A percentile compares a stretch with the other conserved stretches of the same genome.
Evolutionary conservation across 805 yeast genomes (phyloP).

Genomic region (Kuraishia capsulata): DNA sequence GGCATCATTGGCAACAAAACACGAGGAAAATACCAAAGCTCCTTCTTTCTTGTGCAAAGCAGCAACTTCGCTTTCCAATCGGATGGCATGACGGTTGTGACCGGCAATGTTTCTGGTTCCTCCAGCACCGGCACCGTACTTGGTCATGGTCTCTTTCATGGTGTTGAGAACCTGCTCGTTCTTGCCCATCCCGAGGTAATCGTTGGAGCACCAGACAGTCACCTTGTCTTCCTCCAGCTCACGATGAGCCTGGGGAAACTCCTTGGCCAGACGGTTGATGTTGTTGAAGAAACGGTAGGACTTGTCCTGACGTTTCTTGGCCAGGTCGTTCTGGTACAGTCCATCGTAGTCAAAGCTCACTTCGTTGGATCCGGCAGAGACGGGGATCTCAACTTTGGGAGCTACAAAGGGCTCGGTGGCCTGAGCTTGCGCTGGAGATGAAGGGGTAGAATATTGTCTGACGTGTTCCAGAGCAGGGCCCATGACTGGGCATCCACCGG

Average conservation of each 20-base stretch:
- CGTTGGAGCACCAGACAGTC: constrained; percentile 99
- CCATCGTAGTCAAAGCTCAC: constrained; percentile 62
- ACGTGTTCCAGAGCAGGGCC: constrained; percentile 55
- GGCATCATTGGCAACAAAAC: constrained; percentile 96
- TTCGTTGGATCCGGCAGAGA: constrained; percentile 36
- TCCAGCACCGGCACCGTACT: constrained; percentile 98
- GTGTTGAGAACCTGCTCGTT: constrained; percentile 62
- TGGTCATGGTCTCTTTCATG: constrained; percentile 73
- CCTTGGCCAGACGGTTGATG: constrained; percentile 89
- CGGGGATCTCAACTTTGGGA: constrained; percentile 5
- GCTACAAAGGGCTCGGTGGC: constrained; percentile 30
- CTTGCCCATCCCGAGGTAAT: constrained; percentile 91
- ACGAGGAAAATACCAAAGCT: constrained; percentile 89
- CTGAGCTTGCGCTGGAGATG: constrained; percentile 35
- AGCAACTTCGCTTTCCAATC: constrained; percentile 79
- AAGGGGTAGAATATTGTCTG: constrained; percentile 37
- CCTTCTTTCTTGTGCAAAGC: constrained; percentile 91
- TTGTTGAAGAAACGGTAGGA: constrained; percentile 96
- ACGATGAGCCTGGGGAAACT: constrained; percentile 91
- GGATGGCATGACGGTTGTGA: constrained; percentile 84
- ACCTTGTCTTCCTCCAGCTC: constrained; percentile 69
- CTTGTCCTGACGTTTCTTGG: constrained; percentile 73
- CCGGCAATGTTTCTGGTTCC: constrained; percentile 99
- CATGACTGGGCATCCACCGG: constrained; percentile 84
- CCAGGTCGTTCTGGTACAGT: constrained; percentile 55